Base-by-base conservation (phyloP, 2,329 filamentous ascomycete genomes). In the Penicillium glabrum region DNA sequence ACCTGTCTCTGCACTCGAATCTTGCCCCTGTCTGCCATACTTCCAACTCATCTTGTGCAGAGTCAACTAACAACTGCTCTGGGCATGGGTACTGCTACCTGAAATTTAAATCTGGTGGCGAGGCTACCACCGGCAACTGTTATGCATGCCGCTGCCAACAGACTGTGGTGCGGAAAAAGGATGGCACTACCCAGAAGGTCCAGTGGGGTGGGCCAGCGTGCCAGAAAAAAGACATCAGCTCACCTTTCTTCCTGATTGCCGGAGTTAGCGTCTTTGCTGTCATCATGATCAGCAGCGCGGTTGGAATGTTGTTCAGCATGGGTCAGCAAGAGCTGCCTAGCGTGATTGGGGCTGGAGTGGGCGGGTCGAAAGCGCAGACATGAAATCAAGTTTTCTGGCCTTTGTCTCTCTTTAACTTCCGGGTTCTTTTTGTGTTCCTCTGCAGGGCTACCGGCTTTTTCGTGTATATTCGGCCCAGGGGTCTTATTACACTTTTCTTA, bases 331-430 rank as follows among this genome's bases (percentile, higher is more conserved):
- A 92, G 76, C 80, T 98, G 62, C 95, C 95, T 0, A 92, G 92
- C 66, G 93, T 99, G 9, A 93, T 99, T 74, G 91, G 92, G n/a
- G 95, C 95, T 47, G 95, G 95, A 61, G 93, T 99, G 37, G 90
- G 89, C 62, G 85, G 86, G 57, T 82, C 87, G 33, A 91, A 72
- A 50, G 64, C 69, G 56, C 31, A 45, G 23, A 29, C 45, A 53
- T 53, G 29, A 31, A 50, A 16, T 11, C 3, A 14, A 11, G 27
- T 29, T 11, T 29, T 23, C 4, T 31, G 3, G 9, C 44, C 54
- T 31, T 46, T 39, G 16, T 10, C 21, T 45, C 19, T 23, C 3
- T 35, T 21, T 10, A 26, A 13, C 13, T 29, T 23, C 46, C 41
- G 50, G 50, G 13, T 45, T 41, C 23, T 48, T n/a, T 48, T 13